phyloP scores from a whole-genome alignment of 2,329 filamentous ascomycete species.

The Xylariaceae sp. region DNA sequence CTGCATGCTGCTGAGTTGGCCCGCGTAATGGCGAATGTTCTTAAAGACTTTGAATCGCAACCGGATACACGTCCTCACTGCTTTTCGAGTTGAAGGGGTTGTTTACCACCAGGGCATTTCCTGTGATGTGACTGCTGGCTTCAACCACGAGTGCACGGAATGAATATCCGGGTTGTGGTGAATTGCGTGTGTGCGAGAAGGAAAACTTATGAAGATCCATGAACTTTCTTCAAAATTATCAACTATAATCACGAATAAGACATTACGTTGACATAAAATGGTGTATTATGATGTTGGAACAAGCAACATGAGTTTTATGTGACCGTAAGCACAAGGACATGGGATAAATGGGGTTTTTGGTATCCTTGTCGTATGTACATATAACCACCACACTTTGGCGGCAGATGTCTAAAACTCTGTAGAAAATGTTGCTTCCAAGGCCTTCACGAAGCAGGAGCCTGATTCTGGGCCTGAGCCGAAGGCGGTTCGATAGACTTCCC shows the following conservation, averaged over 20 bases:
- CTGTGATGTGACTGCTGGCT: no score
- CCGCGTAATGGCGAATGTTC: no score
- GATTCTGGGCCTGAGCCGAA: constrained; percentile 28
- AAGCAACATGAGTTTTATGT: not conserved
- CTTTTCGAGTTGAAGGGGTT: no score
- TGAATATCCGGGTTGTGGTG: no score
- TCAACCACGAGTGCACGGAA: no score
- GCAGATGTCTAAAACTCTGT: constrained; percentile 7
- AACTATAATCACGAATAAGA: not conserved
- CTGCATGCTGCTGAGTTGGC: no score
- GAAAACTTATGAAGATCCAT: no score
- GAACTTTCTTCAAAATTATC: not conserved
- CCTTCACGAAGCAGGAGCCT: constrained; percentile 24
- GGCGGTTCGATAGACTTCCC: constrained; percentile 32
- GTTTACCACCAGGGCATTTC: no score
- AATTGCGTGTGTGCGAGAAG: no score
- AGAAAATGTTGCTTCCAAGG: constrained; percentile 8
- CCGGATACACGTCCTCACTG: no score
- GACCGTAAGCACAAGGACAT: not conserved
- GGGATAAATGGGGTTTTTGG: constrained; percentile 6
- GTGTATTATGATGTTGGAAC: not conserved
- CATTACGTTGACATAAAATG: no score
- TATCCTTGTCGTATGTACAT: constrained; percentile 18
- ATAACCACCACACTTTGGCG: not conserved
- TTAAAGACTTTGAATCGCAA: no score